Evolutionary conservation across 768 basidiomycete genomes (phyloP), one percentile per base, ranked within the genome.

Genomic region (Coprinellus aureogranulatus): DNA sequence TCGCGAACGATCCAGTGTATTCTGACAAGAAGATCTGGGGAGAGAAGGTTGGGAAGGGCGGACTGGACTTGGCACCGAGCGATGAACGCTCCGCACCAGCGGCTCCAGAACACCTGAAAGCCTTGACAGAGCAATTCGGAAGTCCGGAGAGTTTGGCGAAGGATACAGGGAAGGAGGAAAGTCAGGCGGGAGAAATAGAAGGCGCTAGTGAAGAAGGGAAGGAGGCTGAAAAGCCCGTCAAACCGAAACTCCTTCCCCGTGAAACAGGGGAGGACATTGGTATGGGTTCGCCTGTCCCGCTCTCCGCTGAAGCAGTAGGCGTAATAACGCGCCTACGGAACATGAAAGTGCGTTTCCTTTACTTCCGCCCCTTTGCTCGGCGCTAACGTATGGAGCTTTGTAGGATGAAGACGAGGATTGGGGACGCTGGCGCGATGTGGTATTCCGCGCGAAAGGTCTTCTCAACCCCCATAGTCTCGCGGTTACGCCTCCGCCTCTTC

Each of bases 1-100:
- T 99, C 61, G 91, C 92, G 11, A 98, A 99, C 68, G 97, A 98
- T 63, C 92, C 94, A 2, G 81, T 98, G 2, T 99, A 99, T 71
- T 88, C 89, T 18, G 89, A 90, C 58, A 75, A 77, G 31, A 81
- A 79, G 40, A 90, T 91, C 52, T 92, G 90, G 90, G 93, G 93
- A 31, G 70, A 77, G 26, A 81, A 82, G 18, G 68, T 90, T 6
- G 94, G 93, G 8, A 85, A 83, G 68, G 88, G 88, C 5, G 94
- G 94, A 0, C 82, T 97, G 54, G 92, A 95, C 63, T 78, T 84
- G 27, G 78, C 80, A 0, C 90, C 93, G 6, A 84, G 80, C 62
- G 78, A 83, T 12, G 80, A 86, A 61, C 87, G 88, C 10, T 70
- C 77, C 39, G 85, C 86, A 8, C 90, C 88, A 3, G 76, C 75